Conservation (phyloP, 2,329 filamentous ascomycete genomes). For the Metarhizium anisopliae region DNA sequence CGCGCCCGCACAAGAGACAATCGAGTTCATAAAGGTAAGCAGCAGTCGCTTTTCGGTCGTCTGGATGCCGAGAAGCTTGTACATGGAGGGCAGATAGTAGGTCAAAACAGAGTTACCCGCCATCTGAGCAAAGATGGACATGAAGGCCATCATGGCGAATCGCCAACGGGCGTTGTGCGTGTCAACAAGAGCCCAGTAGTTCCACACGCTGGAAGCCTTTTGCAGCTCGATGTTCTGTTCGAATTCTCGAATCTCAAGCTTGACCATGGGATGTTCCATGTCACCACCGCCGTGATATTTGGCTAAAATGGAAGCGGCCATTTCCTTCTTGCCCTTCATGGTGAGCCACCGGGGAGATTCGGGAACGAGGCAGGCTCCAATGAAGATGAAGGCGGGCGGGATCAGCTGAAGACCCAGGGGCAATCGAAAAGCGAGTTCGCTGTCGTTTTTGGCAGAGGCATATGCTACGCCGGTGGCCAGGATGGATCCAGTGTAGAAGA, state of each 20-base stretch:
- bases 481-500: conserved; percentile 39
- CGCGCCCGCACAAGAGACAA: conserved; percentile 32
- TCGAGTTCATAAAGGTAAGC: conserved; percentile 29
- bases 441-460: conserved; percentile 31
- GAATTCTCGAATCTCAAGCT: conserved; percentile 31
- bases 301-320: conserved; percentile 26
- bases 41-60: conserved; percentile 39
- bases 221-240: conserved; percentile 30
- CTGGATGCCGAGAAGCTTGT: conserved; percentile 42
- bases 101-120: conserved; percentile 39
- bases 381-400: conserved; percentile 26
- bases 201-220: conserved; percentile 33
- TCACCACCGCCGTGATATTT: conserved; percentile 24
- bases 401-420: conserved; percentile 29
- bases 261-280: conserved; percentile 25
- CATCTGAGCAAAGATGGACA: conserved; percentile 46
- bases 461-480: conserved; percentile 45
- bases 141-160: conserved; percentile 40
- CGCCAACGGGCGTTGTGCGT: conserved; percentile 38
- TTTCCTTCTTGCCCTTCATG: conserved; percentile 25
- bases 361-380: conserved; percentile 26
- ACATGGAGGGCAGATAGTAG: conserved; percentile 46
- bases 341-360: conserved; percentile 34
- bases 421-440: conserved; percentile 25
- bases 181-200: conserved; percentile 44